Conservation (phyloP, 805 yeast species). For the Hanseniaspora lindneri region DNA sequence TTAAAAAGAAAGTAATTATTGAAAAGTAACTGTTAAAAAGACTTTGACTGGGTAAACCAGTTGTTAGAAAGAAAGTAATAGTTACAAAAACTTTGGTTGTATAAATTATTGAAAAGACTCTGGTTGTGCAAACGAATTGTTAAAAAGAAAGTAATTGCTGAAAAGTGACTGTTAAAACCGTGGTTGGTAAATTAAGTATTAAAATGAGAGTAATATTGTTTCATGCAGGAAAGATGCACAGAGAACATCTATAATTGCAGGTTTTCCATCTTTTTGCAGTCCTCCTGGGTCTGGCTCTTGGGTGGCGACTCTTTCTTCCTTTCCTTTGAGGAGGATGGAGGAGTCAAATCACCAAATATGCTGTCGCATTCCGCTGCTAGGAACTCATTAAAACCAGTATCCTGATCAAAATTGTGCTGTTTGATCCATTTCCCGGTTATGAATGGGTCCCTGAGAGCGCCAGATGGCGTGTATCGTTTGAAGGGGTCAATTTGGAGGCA, state of each 20-base stretch:
- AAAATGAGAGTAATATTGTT: too few species aligned
- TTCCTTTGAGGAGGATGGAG: not conserved
- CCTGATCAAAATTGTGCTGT: constrained; percentile 1
- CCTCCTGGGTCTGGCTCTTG: constrained; percentile 3
- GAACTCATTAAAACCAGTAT: constrained; percentile 11
- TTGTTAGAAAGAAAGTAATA: too few species aligned
- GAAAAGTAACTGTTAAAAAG: not conserved
- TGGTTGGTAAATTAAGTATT: not conserved
- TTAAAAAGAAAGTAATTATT: not conserved
- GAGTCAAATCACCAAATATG: not conserved
- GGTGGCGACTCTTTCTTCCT: not conserved
- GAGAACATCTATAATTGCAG: not conserved
- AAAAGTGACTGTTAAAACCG: too few species aligned
- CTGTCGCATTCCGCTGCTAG: not conserved
- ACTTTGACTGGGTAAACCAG: too few species aligned
- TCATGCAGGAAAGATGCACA: too few species aligned
- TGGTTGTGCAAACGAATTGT: too few species aligned
- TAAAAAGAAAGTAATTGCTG: too few species aligned
- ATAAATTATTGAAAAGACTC: too few species aligned
- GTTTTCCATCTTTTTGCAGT: constrained; percentile 6
- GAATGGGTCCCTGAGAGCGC: constrained; percentile 85
- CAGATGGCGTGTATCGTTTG: constrained; percentile 94
- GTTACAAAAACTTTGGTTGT: too few species aligned
- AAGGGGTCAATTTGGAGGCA: constrained; percentile 76
- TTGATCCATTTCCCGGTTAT: constrained; percentile 35